Evolutionary conservation across 305 asterid species (phyloP).

Genomic region (Euphrasia arctica): DNA sequence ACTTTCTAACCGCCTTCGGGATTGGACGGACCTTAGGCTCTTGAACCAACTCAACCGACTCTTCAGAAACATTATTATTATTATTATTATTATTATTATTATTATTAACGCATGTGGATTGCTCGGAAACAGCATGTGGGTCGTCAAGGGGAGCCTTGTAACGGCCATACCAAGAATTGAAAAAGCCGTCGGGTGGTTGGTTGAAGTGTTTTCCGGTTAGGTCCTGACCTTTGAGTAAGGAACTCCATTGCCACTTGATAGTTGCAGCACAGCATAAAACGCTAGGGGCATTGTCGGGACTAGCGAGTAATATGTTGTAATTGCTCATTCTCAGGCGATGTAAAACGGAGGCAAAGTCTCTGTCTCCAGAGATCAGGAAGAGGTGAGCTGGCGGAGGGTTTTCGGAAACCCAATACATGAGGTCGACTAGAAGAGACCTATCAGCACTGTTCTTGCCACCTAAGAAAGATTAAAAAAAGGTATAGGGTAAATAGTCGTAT

Average conservation of each 20-base stretch:
- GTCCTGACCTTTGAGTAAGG: slow-evolving; percentile 74
- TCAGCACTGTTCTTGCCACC: slow-evolving; percentile 98
- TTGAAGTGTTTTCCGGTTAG: slow-evolving; percentile 77
- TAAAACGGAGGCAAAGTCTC: slow-evolving; percentile 76
- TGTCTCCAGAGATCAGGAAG: slow-evolving; percentile 79
- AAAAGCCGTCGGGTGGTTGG: slow-evolving; percentile 96
- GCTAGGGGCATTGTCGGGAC: slow-evolving; percentile 55
- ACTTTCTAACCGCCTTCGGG: slow-evolving; percentile 55
- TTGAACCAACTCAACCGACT: slow-evolving; percentile 37
- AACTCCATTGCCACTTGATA: slow-evolving; percentile 92
- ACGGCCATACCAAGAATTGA: slow-evolving; percentile 87
- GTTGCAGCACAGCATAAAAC: slow-evolving; percentile 91
- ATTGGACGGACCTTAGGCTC: slow-evolving; percentile 51
- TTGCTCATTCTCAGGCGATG: slow-evolving; percentile 89
- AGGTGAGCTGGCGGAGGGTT: slow-evolving; percentile 99
- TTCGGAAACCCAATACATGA: slow-evolving; percentile 89
- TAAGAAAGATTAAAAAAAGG: slow-evolving; percentile 10
- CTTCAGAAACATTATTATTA: slow-evolving; percentile 23
- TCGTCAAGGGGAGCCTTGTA: slow-evolving; percentile 69
- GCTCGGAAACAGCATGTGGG: slow-evolving; percentile 56
- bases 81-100: too few relatives aligned
- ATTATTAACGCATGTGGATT: slow-evolving; percentile 26
- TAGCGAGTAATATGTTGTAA: slow-evolving; percentile 81
- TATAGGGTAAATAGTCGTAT: too few relatives aligned
- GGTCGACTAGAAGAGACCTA: slow-evolving; percentile 86